Base-by-base conservation (phyloP, 768 basidiomycete species). In the Pisolithus microcarpus region DNA sequence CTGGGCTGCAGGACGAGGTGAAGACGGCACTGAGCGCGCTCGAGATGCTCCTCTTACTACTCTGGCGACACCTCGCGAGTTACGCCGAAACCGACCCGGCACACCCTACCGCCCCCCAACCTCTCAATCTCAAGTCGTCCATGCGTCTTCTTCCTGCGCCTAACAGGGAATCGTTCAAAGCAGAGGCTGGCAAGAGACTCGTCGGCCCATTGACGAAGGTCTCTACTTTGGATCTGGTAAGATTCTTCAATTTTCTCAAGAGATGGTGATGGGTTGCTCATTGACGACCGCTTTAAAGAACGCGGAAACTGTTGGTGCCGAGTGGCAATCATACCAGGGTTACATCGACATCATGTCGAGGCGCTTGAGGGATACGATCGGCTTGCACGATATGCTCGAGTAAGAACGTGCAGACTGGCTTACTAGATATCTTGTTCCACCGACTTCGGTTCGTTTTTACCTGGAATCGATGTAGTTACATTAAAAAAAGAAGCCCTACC, bases 281-380 rank as follows among this genome's bases (percentile, higher is more conserved):
- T 49, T 55, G 52, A 67, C 46, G 48, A 13, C 58, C 54, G 58
- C 19, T 21, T 48, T 46, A 53, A 51, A 79, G 80, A 65, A 68
- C 48, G 58, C 64, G 16, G 76, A 77, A 43, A 68, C 73, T 15
- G 61, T 74, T 34, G 78, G 74, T 6, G 62, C 66, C 56, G 83
- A 78, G 43, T 83, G 75, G 77, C 76, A 78, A 45, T 76, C 80
- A 19, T 82, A 80, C 58, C 80, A 81, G 49, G 79, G 76, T 31
- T 93, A 87, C 60, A 70, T 92, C 43, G 80, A 86, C 56, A 82
- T 88, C 49, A 86, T 93, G 81, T 76, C 77, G 34, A 72, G 87
- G 43, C 68, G 87, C 60, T 63, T 91, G 61, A 74, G 78, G 55
- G 87, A 89, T 54, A 78, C 73, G 55, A 72, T 76, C 23, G 84